phyloP scores from a whole-genome alignment of 345 rosid species.

The Hypericum perforatum region DNA sequence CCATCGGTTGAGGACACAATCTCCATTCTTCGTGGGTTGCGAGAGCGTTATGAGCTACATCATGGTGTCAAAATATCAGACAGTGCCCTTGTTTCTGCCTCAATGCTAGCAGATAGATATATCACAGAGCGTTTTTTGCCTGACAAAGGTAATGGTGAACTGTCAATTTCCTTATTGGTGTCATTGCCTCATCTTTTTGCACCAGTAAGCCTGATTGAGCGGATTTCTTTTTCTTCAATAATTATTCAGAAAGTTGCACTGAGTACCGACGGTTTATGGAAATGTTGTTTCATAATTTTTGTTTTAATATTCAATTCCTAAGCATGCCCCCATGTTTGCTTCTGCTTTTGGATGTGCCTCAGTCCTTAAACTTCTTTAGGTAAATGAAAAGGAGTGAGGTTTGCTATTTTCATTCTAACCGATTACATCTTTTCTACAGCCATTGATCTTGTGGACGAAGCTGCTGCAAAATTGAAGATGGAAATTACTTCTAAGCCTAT shows the following conservation, averaged over 20 bases:
- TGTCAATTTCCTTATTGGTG: background rate
- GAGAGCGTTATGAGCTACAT: constrained; percentile 81
- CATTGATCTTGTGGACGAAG: constrained; percentile 95
- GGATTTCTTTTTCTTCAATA: too few species aligned
- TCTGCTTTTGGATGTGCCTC: too few species aligned
- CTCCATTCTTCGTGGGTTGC: constrained; percentile 81
- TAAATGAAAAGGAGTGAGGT: background rate
- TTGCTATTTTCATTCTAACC: background rate
- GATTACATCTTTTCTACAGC: constrained; percentile 36
- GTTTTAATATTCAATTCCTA: too few species aligned
- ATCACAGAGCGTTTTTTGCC: constrained; percentile 88
- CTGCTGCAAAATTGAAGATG: constrained; percentile 95
- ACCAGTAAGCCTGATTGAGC: background rate
- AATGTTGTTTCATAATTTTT: too few species aligned
- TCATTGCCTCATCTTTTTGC: background rate
- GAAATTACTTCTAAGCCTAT: constrained; percentile 96
- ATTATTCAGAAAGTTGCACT: too few species aligned
- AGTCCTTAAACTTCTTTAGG: background rate
- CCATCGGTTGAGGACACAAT: constrained; percentile 92
- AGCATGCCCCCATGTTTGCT: too few species aligned
- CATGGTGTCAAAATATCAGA: constrained; percentile 93
- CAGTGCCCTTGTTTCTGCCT: constrained; percentile 82
- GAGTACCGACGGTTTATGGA: too few species aligned
- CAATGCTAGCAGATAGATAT: constrained; percentile 79
- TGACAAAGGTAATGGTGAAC: constrained; percentile 56